These are phyloP conservation scores for Cantharellus anzutake DNA, from an alignment of 768 basidiomycete species.

Conservation along the genomic window DNA sequence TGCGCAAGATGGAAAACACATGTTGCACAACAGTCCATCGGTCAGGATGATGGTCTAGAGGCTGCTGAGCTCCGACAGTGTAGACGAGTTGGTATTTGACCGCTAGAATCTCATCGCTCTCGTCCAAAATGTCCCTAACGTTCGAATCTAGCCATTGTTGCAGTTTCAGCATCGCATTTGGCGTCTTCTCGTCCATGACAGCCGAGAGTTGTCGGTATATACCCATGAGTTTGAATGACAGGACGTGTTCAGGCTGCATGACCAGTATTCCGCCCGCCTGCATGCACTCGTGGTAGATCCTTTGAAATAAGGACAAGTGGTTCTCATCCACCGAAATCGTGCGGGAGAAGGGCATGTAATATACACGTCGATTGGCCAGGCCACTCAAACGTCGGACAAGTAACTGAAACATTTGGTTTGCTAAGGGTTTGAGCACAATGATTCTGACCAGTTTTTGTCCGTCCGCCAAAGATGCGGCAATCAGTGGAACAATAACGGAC, in stretches of 20 bases:
- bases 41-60: conserved; percentile 24
- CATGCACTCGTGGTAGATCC: conserved; percentile 23
- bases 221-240: conserved; percentile 31
- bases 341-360: conserved; percentile 32
- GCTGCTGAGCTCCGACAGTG: conserved; percentile 21
- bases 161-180: not conserved
- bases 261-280: conserved; percentile 25
- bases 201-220: conserved; percentile 16
- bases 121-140: conserved; percentile 5
- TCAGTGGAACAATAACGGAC: conserved; percentile 31
- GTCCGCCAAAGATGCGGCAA: conserved; percentile 23
- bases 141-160: conserved; percentile 12
- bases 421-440: conserved; percentile 30
- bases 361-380: conserved; percentile 28
- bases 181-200: not conserved
- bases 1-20: conserved; percentile 8
- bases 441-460: conserved; percentile 27
- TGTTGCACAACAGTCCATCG: conserved; percentile 27
- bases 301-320: conserved; percentile 10
- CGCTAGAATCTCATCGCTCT: conserved; percentile 21
- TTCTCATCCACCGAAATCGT: conserved; percentile 10
- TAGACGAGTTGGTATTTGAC: conserved; percentile 32
- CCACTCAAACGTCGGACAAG: conserved; percentile 26
- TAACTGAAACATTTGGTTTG: conserved; percentile 30
- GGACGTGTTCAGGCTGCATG: conserved; percentile 33